Evolutionary conservation across 78 protist genomes (phyloP).

Genomic region (Abeoforma whisleri): DNA sequence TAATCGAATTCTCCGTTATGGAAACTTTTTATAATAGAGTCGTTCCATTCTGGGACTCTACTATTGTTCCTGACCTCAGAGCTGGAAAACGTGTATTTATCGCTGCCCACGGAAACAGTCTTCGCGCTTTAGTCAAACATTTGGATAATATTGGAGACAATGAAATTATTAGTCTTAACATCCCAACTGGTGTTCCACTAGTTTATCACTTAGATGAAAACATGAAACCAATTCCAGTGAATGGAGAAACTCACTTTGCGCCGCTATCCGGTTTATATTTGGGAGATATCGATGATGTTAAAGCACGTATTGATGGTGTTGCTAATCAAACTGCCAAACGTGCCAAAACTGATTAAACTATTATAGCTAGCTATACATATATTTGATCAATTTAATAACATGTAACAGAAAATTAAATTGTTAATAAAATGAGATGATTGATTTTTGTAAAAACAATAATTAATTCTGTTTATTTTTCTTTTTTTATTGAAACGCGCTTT

Average conservation of each 20-base stretch:
- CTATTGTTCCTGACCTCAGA: constrained; percentile 60
- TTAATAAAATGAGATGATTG: too few relatives aligned
- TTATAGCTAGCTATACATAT: too few relatives aligned
- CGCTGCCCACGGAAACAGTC: constrained; percentile 84
- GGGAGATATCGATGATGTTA: constrained; percentile 34
- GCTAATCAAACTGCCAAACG: constrained; percentile 39
- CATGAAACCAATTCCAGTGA: constrained; percentile 20
- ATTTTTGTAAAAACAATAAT: too few relatives aligned
- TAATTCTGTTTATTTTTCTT: constrained; percentile 1
- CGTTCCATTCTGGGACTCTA: constrained; percentile 68
- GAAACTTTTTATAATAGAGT: too few relatives aligned
- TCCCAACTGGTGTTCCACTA: constrained; percentile 68
- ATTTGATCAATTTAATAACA: too few relatives aligned
- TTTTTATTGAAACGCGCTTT: too few relatives aligned
- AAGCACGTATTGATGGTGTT: constrained; percentile 29
- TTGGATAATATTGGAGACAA: constrained; percentile 44
- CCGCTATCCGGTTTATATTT: constrained; percentile 32
- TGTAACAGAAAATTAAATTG: too few relatives aligned
- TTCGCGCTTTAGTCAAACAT: constrained; percentile 78
- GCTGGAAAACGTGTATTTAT: constrained; percentile 69
- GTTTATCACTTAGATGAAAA: constrained; percentile 31
- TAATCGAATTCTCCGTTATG: too few relatives aligned
- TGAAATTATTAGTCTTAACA: constrained; percentile 62
- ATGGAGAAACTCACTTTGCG: background rate
- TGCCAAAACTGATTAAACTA: background rate